Conservation (phyloP, 345 rosid genomes). For the Eucalyptus erythrocorys region DNA sequence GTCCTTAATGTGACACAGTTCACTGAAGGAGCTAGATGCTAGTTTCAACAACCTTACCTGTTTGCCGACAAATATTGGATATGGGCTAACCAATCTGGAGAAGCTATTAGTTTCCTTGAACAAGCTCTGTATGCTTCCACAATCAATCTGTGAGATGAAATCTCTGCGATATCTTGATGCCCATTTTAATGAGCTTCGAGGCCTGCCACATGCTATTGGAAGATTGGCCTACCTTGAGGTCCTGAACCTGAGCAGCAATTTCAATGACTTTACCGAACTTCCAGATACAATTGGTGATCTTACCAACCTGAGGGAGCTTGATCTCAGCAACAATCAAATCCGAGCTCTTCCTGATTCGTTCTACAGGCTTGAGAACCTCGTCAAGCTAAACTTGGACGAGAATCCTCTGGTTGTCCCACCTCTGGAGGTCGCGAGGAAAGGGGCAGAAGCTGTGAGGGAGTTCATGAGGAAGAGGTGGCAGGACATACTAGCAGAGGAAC, state of each 20-base stretch:
- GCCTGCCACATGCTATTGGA: conserved; percentile 67
- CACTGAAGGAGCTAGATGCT: conserved; percentile 71
- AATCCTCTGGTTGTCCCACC: conserved; percentile 76
- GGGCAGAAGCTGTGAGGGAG: conserved; percentile 60
- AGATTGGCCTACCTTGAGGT: conserved; percentile 62
- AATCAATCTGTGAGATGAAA: conserved; percentile 66
- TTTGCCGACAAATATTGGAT: conserved; percentile 72
- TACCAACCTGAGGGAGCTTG: conserved; percentile 64
- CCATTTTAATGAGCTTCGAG: conserved; percentile 81
- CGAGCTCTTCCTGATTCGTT: conserved; percentile 63
- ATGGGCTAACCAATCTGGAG: conserved; percentile 56
- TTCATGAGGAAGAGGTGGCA: conserved; percentile 78
- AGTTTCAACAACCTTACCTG: conserved; percentile 66
- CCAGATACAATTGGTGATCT: conserved; percentile 74
- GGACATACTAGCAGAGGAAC: conserved; percentile 43
- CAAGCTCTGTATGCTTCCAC: conserved; percentile 58
- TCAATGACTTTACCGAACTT: conserved; percentile 57
- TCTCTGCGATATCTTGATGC: conserved; percentile 61
- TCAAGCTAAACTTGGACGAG: conserved; percentile 72
- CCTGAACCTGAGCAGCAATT: conserved; percentile 75
- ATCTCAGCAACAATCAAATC: conserved; percentile 97
- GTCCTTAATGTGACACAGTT: conserved; percentile 19
- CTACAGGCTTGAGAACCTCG: conserved; percentile 50
- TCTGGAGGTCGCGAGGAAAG: conserved; percentile 46
- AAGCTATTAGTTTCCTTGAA: conserved; percentile 61